phyloP scores from a whole-genome alignment of 2,329 filamentous ascomycete species.

The Mycosphaerelloides madeirae region DNA sequence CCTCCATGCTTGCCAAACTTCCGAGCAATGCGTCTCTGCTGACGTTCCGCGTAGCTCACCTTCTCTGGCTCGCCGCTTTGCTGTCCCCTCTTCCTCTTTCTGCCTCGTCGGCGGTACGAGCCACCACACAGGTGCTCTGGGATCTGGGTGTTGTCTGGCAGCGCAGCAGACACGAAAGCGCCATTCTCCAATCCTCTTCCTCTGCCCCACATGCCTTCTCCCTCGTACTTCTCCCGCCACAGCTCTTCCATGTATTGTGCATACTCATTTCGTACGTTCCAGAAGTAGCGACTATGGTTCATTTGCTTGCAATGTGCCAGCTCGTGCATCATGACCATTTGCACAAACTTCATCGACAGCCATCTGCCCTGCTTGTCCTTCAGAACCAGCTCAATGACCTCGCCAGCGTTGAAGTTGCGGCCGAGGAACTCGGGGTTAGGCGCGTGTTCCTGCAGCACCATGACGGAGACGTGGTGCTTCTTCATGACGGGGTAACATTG shows the following conservation, averaged over 20 bases:
- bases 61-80: constrained; percentile 38
- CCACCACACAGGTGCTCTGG: constrained; percentile 71
- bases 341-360: constrained; percentile 77
- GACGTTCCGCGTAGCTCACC: constrained; percentile 65
- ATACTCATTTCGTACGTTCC: constrained; percentile 71
- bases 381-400: constrained; percentile 80
- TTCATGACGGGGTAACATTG: constrained; percentile 65
- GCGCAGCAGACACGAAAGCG: constrained; percentile 56
- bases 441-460: constrained; percentile 70
- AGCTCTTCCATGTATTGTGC: constrained; percentile 65
- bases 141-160: constrained; percentile 47
- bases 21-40: constrained; percentile 66
- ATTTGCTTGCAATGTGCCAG: constrained; percentile 85
- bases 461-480: constrained; percentile 42
- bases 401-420: constrained; percentile 85
- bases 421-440: constrained; percentile 79
- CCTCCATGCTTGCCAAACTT: constrained; percentile 82
- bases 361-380: constrained; percentile 61
- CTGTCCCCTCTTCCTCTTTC: constrained; percentile 48
- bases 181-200: constrained; percentile 61
- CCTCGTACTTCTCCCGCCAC: constrained; percentile 67
- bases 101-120: constrained; percentile 59
- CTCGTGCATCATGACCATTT: constrained; percentile 96
- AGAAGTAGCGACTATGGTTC: constrained; percentile 81
- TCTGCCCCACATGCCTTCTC: constrained; percentile 78